Base-by-base conservation (phyloP, 352 stramenopile genomes). In the Blastocystis hominis region DNA sequence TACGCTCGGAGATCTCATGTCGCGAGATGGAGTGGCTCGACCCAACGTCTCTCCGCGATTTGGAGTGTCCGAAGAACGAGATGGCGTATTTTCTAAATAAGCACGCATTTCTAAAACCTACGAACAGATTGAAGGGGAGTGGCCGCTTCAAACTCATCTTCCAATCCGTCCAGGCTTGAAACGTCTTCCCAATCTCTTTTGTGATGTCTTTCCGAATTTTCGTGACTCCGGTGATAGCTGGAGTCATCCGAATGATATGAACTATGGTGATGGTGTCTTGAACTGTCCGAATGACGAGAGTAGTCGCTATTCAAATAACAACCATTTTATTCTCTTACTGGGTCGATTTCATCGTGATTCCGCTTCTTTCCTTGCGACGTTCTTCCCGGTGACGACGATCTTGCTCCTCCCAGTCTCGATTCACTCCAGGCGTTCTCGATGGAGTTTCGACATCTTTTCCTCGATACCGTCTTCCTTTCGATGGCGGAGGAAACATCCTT, bases 401-500 rank as follows among this genome's bases (percentile, higher is more conserved):
- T 20, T 38, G 34, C 36, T 76, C 40, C 40, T 53, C 44, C 40
- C 7, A 24, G 53, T 84, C 72, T 9, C 24, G 7, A 54, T 53
- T 47, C 30, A 46, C 13, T 15, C 62, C 72, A 9, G 72, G 42
- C 3, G 30, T 84, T 30, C 47, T 47, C 34, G 72, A 84, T 9
- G 30, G 40, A 40, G 30, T 64, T 10, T 66, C 72, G 36, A 36
- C 30, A 5, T 40, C 40, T 20, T 34, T 64, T 66, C 55, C 72
- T 53, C 56, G 44, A 66, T 68, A 68, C 24, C 68, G 72, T 15
- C 56, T 24, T 46, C 36, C 20, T 68, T 53, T 66, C n/a, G 72
- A 84, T 68, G 47, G 72, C 46, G 72, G 50, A 64, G 50, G 72
- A 46, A 84, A 84, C 72, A 84, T 84, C 40, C 38, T 50, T 30